Evolutionary conservation across 352 stramenopile species (phyloP).

Genomic region (Pythium folliculosum): DNA sequence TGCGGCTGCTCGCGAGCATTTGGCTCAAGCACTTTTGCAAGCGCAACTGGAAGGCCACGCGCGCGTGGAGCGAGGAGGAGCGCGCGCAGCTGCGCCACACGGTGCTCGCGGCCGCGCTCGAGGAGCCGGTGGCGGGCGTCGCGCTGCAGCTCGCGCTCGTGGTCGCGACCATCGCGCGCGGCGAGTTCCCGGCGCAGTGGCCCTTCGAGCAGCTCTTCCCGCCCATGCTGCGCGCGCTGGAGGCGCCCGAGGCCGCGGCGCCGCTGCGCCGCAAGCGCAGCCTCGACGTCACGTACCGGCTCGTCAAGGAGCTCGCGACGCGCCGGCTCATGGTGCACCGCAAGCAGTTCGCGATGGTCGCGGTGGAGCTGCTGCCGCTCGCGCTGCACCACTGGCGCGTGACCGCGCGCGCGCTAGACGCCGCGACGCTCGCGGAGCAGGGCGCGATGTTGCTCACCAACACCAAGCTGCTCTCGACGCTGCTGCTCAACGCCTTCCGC

Average conservation of each 20-base stretch:
- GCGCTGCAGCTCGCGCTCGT: constrained; percentile 69
- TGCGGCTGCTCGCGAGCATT: constrained; percentile 67
- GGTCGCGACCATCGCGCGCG: constrained; percentile 65
- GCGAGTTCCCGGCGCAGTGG: constrained; percentile 78
- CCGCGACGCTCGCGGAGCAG: constrained; percentile 22
- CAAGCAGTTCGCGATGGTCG: constrained; percentile 78
- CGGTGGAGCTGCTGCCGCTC: constrained; percentile 61
- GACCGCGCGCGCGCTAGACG: constrained; percentile 11
- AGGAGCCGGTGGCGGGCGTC: constrained; percentile 57
- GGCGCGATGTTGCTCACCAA: constrained; percentile 46
- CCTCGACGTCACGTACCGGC: constrained; percentile 65
- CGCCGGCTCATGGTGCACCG: constrained; percentile 79
- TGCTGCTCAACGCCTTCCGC: constrained; percentile 73
- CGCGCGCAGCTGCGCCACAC: constrained; percentile 44
- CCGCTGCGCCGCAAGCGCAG: constrained; percentile 38
- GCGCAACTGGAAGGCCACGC: constrained; percentile 41
- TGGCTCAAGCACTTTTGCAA: constrained; percentile 82
- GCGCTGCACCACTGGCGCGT: constrained; percentile 61
- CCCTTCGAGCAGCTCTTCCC: constrained; percentile 64
- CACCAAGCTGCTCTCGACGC: constrained; percentile 69
- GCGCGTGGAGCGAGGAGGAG: constrained; percentile 41
- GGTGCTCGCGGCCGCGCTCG: constrained; percentile 65
- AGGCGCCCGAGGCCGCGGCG: constrained; percentile 23
- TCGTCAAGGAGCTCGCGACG: constrained; percentile 81
- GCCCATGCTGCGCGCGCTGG: constrained; percentile 53